These are phyloP conservation scores for Acarospora socialis DNA, from an alignment of 2,329 filamentous ascomycete genomes.

Conservation along the genomic window DNA sequence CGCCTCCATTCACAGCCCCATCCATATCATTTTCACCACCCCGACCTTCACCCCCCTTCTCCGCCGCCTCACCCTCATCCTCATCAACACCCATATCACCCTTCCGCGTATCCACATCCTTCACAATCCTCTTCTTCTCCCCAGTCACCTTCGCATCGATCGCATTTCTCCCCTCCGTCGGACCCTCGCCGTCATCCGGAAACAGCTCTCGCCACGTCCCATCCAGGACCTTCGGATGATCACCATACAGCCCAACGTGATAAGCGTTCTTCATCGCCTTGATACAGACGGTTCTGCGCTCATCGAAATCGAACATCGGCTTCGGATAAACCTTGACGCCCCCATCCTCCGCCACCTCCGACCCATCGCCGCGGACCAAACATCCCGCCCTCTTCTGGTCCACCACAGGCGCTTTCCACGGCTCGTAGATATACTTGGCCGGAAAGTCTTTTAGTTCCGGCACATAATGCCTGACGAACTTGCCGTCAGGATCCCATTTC, in stretches of 20 bases:
- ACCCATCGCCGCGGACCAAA: constrained; percentile 41
- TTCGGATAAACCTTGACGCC: constrained; percentile 47
- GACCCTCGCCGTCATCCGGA: constrained; percentile 30
- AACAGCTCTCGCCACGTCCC: constrained; percentile 43
- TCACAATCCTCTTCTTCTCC: constrained; percentile 2
- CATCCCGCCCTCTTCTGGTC: constrained; percentile 59
- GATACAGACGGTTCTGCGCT: constrained; percentile 48
- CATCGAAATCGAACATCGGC: constrained; percentile 63
- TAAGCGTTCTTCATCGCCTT: constrained; percentile 59
- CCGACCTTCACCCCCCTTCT: constrained; percentile 10
- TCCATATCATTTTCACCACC: too few relatives aligned
- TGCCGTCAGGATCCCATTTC: constrained; percentile 60
- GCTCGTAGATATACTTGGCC: constrained; percentile 64
- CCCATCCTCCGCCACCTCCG: constrained; percentile 27
- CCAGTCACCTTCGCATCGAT: too few relatives aligned
- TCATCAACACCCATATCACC: constrained; percentile 11
- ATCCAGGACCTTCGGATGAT: constrained; percentile 46
- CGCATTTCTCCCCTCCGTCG: constrained; percentile 23
- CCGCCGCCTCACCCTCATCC: constrained; percentile 11
- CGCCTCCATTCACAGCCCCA: too few relatives aligned
- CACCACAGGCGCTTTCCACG: constrained; percentile 55
- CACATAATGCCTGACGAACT: constrained; percentile 49
- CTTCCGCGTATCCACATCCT: constrained; percentile 4
- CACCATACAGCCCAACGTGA: constrained; percentile 47
- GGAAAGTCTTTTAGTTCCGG: constrained; percentile 50